phyloP scores from a whole-genome alignment of 2,329 filamentous ascomycete genomes.

The Hymenoscyphus salicellus region DNA sequence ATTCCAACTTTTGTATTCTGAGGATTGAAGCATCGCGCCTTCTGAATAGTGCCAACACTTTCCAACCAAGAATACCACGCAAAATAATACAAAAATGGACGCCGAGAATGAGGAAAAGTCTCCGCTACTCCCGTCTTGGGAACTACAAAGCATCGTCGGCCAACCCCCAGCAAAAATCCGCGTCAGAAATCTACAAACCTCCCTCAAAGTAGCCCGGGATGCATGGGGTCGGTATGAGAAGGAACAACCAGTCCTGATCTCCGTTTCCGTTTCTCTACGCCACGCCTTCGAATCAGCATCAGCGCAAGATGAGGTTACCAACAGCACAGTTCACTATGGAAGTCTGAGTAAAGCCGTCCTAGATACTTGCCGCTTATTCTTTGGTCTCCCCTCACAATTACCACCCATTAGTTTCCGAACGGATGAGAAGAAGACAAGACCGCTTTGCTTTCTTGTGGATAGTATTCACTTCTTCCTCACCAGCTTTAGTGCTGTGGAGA shows the following conservation, averaged over 20 bases:
- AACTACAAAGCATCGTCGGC: conserved; percentile 29
- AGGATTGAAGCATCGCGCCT: not conserved
- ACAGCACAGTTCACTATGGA: conserved; percentile 76
- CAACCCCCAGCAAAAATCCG: conserved; percentile 53
- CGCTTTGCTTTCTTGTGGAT: not conserved
- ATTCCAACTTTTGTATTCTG: not conserved
- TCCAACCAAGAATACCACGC: not conserved
- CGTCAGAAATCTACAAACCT: conserved; percentile 60
- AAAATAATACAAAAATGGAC: not conserved
- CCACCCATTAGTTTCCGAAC: too few species aligned
- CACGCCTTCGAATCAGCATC: conserved; percentile 57
- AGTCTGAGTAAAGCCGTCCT: conserved; percentile 64
- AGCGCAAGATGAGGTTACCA: conserved; percentile 56
- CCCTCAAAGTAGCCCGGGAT: conserved; percentile 49
- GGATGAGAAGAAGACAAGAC: not conserved
- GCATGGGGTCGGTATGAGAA: conserved; percentile 63
- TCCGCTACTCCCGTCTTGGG: conserved; percentile 9
- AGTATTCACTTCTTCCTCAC: not conserved
- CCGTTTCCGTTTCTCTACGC: conserved; percentile 56
- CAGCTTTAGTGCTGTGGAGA: not conserved
- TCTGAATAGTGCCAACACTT: not conserved
- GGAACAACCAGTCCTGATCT: conserved; percentile 60
- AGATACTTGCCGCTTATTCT: conserved; percentile 33
- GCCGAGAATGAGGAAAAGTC: not conserved
- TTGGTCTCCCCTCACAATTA: not conserved